Evolutionary conservation across 257 asterid species (phyloP).

Genomic region (Plantago major): DNA sequence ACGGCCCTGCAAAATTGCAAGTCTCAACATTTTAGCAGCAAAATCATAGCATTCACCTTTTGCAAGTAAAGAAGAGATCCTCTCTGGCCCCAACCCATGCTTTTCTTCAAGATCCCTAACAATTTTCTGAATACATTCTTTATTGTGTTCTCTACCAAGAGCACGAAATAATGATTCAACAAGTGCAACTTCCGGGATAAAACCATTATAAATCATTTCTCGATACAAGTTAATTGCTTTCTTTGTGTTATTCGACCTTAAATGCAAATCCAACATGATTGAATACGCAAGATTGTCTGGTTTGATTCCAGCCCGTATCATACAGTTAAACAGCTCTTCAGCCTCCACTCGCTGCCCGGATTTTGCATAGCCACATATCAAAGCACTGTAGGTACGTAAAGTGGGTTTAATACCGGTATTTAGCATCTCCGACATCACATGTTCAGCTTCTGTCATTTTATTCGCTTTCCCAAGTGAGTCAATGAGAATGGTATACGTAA

Average conservation of each 20-base stretch:
- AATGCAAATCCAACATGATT: conserved; percentile 69
- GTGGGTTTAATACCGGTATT: conserved; percentile 69
- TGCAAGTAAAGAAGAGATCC: conserved; percentile 60
- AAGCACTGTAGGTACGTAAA: conserved; percentile 81
- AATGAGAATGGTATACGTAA: conserved; percentile 85
- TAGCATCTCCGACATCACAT: conserved; percentile 88
- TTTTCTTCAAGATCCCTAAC: conserved; percentile 62
- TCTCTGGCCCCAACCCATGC: conserved; percentile 53
- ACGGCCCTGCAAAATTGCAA: conserved; percentile 51
- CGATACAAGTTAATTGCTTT: conserved; percentile 59
- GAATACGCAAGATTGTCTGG: conserved; percentile 85
- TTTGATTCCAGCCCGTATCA: conserved; percentile 79
- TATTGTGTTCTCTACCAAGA: conserved; percentile 51
- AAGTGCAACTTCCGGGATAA: conserved; percentile 53
- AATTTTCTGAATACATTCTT: conserved; percentile 44
- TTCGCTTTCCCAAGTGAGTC: conserved; percentile 86
- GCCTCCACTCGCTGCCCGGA: conserved; percentile 71
- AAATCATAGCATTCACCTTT: conserved; percentile 72
- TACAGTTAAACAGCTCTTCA: conserved; percentile 63
- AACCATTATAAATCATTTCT: conserved; percentile 70
- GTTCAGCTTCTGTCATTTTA: conserved; percentile 75
- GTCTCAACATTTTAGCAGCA: conserved; percentile 68
- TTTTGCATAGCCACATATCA: conserved; percentile 92
- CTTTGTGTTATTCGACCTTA: conserved; percentile 60
- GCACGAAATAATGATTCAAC: conserved; percentile 53